Conservation (phyloP, 1,284 basidiomycete species). For the Trametes sp. region DNA sequence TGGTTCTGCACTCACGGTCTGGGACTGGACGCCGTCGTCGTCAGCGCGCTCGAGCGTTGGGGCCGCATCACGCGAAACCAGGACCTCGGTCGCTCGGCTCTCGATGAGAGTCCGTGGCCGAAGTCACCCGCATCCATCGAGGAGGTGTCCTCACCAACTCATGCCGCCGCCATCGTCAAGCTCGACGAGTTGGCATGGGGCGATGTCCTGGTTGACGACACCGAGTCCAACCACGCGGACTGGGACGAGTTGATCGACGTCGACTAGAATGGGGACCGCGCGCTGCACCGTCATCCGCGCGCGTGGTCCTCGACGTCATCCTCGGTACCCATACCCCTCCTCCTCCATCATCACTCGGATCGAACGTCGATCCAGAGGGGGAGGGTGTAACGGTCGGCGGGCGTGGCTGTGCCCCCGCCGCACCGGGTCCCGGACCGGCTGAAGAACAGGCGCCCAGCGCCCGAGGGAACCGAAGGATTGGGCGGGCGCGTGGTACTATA, state of each 20-base stretch:
- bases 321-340: no score
- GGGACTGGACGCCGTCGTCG: not conserved
- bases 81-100: not conserved
- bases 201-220: not conserved
- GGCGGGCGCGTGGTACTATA: no score
- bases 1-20: conserved; percentile 1
- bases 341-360: not conserved
- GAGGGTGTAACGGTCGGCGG: not conserved
- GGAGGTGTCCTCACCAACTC: not conserved
- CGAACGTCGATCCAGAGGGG: not conserved
- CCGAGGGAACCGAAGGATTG: no score
- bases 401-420: no score
- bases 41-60: not conserved
- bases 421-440: no score
- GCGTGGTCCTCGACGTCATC: not conserved
- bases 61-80: not conserved
- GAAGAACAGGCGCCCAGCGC: no score
- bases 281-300: not conserved
- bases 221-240: not conserved
- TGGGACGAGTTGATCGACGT: not conserved
- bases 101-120: not conserved
- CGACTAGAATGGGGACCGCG: not conserved
- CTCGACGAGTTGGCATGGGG: not conserved
- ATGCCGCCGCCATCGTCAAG: not conserved
- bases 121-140: not conserved